phyloP scores from a whole-genome alignment of 345 rosid genomes.

The Laguncularia racemosa region DNA sequence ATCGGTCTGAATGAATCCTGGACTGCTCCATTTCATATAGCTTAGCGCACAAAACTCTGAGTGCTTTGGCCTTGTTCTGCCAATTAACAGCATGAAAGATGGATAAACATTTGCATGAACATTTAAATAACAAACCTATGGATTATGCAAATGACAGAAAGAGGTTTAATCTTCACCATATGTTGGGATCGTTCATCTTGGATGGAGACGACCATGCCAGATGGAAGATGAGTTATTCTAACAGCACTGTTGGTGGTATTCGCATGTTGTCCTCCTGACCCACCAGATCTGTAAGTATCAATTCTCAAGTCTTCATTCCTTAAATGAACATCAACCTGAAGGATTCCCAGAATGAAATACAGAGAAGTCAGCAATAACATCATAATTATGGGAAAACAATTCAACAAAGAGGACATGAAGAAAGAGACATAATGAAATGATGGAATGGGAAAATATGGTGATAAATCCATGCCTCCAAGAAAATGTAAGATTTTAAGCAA shows the following conservation, averaged over 20 bases:
- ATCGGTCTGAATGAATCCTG: constrained; percentile 56
- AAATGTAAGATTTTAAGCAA: not conserved
- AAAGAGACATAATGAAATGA: not conserved
- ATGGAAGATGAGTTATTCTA: constrained; percentile 69
- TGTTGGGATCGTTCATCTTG: constrained; percentile 99
- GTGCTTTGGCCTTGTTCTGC: constrained; percentile 91
- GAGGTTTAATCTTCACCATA: constrained; percentile 45
- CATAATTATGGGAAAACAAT: not conserved
- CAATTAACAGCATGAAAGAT: constrained; percentile 6
- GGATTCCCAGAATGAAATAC: constrained; percentile 2
- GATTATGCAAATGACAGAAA: constrained; percentile 2
- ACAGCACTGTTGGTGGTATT: constrained; percentile 96
- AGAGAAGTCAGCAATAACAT: constrained; percentile 4
- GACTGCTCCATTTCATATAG: constrained; percentile 90
- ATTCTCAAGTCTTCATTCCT: constrained; percentile 89
- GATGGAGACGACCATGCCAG: constrained; percentile 74
- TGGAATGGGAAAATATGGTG: not conserved
- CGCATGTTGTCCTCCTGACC: constrained; percentile 85
- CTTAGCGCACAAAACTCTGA: constrained; percentile 82
- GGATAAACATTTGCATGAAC: not conserved
- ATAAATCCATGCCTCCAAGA: too few relatives aligned
- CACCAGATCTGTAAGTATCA: constrained; percentile 90
- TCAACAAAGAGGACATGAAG: too few relatives aligned
- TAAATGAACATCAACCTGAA: constrained; percentile 85
- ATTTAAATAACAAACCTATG: not conserved